A percentile compares a stretch with the other conserved stretches of the same genome.
Conservation (phyloP, 495 filamentous ascomycete species). For the Baudoinia panamericana region DNA sequence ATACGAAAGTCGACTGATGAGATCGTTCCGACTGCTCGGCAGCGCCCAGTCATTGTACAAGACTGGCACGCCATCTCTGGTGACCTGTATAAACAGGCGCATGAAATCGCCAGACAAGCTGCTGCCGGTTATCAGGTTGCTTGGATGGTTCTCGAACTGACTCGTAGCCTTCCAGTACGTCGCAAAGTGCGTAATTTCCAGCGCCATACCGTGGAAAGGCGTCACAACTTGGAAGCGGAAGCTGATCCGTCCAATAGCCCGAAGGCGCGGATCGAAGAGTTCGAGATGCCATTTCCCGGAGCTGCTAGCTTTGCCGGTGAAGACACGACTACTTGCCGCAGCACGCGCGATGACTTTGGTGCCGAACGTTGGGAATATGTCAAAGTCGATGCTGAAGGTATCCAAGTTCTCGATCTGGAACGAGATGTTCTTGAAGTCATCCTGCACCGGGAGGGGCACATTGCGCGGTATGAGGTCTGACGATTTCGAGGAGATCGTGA, state of each 20-base stretch:
- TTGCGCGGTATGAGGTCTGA: slow-evolving; percentile 95
- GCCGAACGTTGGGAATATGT: slow-evolving; percentile 93
- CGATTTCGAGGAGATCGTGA: slow-evolving; percentile 90
- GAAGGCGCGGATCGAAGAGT: slow-evolving; percentile 80
- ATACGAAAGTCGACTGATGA: slow-evolving; percentile 61
- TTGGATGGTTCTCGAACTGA: slow-evolving; percentile 69
- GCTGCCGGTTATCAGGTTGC: slow-evolving; percentile 81
- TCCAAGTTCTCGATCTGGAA: slow-evolving; percentile 92
- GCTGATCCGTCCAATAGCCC: slow-evolving; percentile 85
- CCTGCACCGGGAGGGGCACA: slow-evolving; percentile 86
- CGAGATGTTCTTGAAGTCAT: slow-evolving; percentile 79
- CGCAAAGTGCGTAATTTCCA: slow-evolving; percentile 95
- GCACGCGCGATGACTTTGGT: slow-evolving; percentile 94
- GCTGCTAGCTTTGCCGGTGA: slow-evolving; percentile 57
- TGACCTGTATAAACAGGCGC: slow-evolving; percentile 79
- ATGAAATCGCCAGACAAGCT: slow-evolving; percentile 90
- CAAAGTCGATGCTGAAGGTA: slow-evolving; percentile 89
- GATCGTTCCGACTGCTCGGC: slow-evolving; percentile 43
- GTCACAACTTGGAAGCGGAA: slow-evolving; percentile 95
- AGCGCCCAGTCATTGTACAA: slow-evolving; percentile 60
- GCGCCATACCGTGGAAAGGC: slow-evolving; percentile 80
- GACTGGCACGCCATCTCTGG: slow-evolving; percentile 72
- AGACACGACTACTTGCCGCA: slow-evolving; percentile 75
- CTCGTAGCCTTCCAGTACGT: slow-evolving; percentile 99
- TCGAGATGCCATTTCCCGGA: slow-evolving; percentile 73